Evolutionary conservation across 169 alveolate genomes (phyloP), one percentile per base, ranked within the genome.

Genomic region (Cryptosporidium xiaoi): DNA sequence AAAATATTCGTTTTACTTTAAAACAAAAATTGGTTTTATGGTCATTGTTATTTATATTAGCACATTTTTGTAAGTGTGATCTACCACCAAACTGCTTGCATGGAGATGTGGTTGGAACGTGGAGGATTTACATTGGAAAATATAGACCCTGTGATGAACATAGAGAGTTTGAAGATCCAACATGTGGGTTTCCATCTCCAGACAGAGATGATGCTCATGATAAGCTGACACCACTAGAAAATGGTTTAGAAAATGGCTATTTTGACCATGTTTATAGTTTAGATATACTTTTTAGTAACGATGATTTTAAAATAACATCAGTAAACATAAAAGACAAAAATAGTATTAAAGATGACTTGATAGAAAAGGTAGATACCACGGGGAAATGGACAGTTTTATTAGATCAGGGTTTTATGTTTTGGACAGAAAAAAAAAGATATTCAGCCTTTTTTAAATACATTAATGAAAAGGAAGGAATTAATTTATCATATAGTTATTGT

Each of bases 41-140:
- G 36, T 62, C 15, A 27, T 2, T 62, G 7, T 2, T 27, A 62
- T 15, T 20, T 62, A 34, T 66, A 3, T 15, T 66, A 31, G 33
- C 60, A 18, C 5, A 10, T 62, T 16, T 27, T 62, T 31, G 20
- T 62, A 33, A 0, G 13, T 62, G 83, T 24, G 87, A 77, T 60
- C 40, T 77, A n/a, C 87, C 87, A 77, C 87, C 87, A 10, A 77
- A 77, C 40, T 77, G 87, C 40, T 56, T 77, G 20, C 87, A 77
- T 44, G 87, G 87, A 8, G 87, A 77, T 40, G 87, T 77, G 3
- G 51, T 60, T 29, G 87, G 87, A 3, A 36, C 34, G 6, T 77
- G 87, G 87, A 77, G 71, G 36, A 62, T 77, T 20, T 66, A 77
- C 53, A 56, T 62, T 3, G 87, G 87, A 13, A 77, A 51, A 56